A percentile compares a stretch with the other conserved stretches of the same genome.
phyloP scores from a whole-genome alignment of 805 yeast genomes.

The Kluyveromyces aestuarii region DNA sequence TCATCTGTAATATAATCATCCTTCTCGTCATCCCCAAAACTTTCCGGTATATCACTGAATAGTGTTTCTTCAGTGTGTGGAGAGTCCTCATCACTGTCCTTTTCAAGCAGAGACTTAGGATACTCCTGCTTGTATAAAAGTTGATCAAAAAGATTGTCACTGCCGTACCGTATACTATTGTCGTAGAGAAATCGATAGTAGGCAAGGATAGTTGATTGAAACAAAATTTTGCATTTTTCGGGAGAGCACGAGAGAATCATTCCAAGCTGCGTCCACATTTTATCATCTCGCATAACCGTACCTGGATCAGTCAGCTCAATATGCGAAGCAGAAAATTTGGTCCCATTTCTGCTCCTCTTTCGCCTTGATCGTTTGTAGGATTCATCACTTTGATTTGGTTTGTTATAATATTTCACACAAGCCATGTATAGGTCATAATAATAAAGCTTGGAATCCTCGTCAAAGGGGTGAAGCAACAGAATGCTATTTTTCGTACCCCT shows the following conservation, averaged over 20 bases:
- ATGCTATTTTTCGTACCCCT: conserved; percentile 6
- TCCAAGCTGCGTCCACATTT: conserved; percentile 23
- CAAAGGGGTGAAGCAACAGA: conserved; percentile 3
- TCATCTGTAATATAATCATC: conserved; percentile 15
- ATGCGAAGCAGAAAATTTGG: conserved; percentile 1
- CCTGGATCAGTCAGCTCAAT: neutral
- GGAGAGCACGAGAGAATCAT: conserved; percentile 3
- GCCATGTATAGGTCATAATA: conserved; percentile 34
- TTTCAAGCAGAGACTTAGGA: conserved; percentile 28
- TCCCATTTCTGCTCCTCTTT: conserved; percentile 8
- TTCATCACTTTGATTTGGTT: neutral
- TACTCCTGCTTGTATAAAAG: conserved; percentile 17
- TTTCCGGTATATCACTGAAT: conserved; percentile 1
- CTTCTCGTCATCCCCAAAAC: conserved; percentile 4
- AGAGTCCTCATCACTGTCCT: conserved; percentile 13
- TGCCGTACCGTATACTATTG: conserved; percentile 4
- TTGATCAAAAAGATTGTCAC: conserved; percentile 16
- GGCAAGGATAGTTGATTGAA: conserved; percentile 17
- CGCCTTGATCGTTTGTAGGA: neutral
- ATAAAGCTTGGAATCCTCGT: conserved; percentile 12
- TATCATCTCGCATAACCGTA: conserved; percentile 8
- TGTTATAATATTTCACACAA: conserved; percentile 19
- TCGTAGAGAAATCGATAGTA: conserved; percentile 28
- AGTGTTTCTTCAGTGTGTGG: neutral
- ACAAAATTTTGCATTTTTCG: conserved; percentile 12